Evolutionary conservation across 2,329 filamentous ascomycete genomes (phyloP), one percentile per base, ranked within the genome.

Genomic region (Hypoxylon sp.): DNA sequence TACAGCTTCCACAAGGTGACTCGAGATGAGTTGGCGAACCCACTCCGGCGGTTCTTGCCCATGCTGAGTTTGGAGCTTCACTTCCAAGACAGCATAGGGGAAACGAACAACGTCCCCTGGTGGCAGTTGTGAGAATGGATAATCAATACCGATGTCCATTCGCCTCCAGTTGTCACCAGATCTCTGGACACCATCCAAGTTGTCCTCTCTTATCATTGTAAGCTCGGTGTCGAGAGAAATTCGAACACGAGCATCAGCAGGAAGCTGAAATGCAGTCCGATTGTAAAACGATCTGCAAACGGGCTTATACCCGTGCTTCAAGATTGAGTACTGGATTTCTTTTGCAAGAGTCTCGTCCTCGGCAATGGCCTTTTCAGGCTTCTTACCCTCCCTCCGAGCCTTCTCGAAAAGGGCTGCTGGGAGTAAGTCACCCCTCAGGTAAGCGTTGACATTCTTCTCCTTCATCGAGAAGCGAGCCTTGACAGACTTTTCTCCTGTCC

Each of bases 401-500:
- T 99, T 99, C 75, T 98, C 95, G 69, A 99, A 98, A n/a, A 97
- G 89, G 65, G 93, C 90, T 38, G 91, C 89, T 0, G 96, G 94
- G 1, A 94, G 93, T 76, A 97, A 86, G 74, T 94, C 90, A 60
- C 96, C 96, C 55, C 86, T 86, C 80, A 99, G 84, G 79, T 94
- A 99, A 13, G 93, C 87, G 77, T 98, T 98, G 76, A 99, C 91
- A 69, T 98, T 93, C 86, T 99, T 99, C 83, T 99, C 96, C 83
- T 99, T 98, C 71, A 96, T 86, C 7, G 92, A 87, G 77, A 99
- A 99, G 46, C 96, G 92, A 46, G 96, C 95, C 83, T 99, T 99
- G 82, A 99, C 96, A 1, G 95, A 98, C 82, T 98, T 97, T 80
- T 99, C 96, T 64, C 96, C 96, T 0, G 96, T 99, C 96, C 96